These are phyloP conservation scores for Phytophthora pisi DNA, from an alignment of 352 stramenopile species.

Conservation along the genomic window DNA sequence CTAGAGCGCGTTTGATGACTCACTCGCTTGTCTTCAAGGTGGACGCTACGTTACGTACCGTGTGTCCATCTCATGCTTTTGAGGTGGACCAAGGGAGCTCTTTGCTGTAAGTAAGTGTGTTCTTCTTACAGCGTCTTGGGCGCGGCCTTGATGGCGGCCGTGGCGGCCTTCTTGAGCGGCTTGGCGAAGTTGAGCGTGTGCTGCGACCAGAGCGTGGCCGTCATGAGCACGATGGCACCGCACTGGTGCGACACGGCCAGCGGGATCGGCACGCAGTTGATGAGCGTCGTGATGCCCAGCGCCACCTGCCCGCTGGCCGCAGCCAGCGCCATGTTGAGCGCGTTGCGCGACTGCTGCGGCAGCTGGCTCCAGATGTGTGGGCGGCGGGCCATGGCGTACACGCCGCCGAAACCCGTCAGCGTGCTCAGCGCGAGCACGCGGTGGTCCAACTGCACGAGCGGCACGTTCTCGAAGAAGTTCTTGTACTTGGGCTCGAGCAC, in stretches of 20 bases:
- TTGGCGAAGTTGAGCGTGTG: slow-evolving; percentile 91
- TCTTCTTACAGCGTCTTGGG: slow-evolving; percentile 33
- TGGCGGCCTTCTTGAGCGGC: slow-evolving; percentile 48
- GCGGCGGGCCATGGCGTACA: slow-evolving; percentile 74
- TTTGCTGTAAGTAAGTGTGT: no score
- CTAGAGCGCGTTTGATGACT: slow-evolving; percentile 14
- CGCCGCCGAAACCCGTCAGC: slow-evolving; percentile 64
- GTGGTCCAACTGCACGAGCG: slow-evolving; percentile 99
- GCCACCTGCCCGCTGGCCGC: slow-evolving; percentile 83
- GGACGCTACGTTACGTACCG: background rate
- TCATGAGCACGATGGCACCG: slow-evolving; percentile 95
- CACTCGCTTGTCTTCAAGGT: slow-evolving; percentile 13
- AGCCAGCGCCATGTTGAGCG: slow-evolving; percentile 79
- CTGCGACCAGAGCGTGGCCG: slow-evolving; percentile 91
- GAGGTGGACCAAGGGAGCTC: background rate
- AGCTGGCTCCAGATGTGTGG: slow-evolving; percentile 88
- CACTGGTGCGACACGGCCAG: slow-evolving; percentile 97
- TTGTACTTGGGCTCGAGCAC: slow-evolving; percentile 89
- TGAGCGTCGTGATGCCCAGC: slow-evolving; percentile 97
- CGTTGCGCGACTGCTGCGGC: slow-evolving; percentile 72
- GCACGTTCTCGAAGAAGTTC: slow-evolving; percentile 99
- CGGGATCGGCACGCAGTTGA: slow-evolving; percentile 96
- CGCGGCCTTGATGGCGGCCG: slow-evolving; percentile 45
- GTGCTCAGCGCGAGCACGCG: slow-evolving; percentile 95
- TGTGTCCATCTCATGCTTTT: background rate